Base-by-base conservation (phyloP, 768 basidiomycete species). In the Rhizopogon vesiculosus region DNA sequence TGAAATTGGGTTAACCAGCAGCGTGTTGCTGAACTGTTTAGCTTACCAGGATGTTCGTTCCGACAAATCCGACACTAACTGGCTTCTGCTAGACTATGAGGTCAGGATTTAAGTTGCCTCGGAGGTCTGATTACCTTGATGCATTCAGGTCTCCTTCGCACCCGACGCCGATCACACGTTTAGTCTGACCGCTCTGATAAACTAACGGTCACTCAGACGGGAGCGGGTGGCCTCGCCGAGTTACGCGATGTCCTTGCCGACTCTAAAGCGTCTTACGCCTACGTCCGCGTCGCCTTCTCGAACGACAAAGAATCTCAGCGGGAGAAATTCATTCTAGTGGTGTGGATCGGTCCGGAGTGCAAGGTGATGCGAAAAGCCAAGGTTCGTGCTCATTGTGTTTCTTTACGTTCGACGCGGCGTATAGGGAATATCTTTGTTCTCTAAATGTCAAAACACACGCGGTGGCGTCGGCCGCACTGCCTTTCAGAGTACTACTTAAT, bases 281-380 rank as follows among this genome's bases (percentile, higher is more conserved):
- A 96, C 69, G 89, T 74, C 48, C 87, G 91, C 62, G 81, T 98
- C 60, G 78, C 83, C 59, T 97, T 90, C 71, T 77, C 89, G 52
- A 93, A 90, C 68, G 91, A 93, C 76, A 89, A 87, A 69, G 88
- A 93, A 72, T 87, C 86, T 42, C 81, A 75, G 68, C 83, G 94
- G 56, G 90, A 95, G 78, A 97, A 96, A 79, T 91, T 92, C 74
- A 82, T 89, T 61, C 80, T 92, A 64, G 78, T 92, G 68, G 79
- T 83, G 44, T 92, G 90, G 90, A 93, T 92, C 72, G 91, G 91
- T 43, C 74, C 81, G 18, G 71, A 74, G 42, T 90, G 91, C 73
- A 93, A 92, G 74, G 80, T 94, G 59, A 93, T 96, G 93, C 81
- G 94, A 58, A 89, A 86, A 74, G 94, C 87, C 42, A 95, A 93